Evolutionary conservation across 305 asterid genomes (phyloP).

Genomic region (Coffea humblotiana): DNA sequence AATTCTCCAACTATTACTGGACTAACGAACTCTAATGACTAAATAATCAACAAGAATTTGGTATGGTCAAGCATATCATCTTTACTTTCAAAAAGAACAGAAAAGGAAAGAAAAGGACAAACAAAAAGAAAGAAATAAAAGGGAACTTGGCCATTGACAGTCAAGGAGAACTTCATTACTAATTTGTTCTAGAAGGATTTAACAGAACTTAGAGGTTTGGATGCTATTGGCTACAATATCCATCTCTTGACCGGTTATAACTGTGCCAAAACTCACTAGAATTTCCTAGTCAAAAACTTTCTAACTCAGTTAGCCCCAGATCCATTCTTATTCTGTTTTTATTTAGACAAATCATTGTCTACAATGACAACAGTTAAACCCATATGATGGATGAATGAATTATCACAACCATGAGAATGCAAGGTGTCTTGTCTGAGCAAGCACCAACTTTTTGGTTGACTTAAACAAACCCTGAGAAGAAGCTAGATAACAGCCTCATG

Average conservation of each 20-base stretch:
- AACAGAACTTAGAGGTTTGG: neutral
- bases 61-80: neutral
- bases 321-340: neutral
- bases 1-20: too few species aligned
- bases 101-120: neutral
- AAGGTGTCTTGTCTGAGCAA: neutral
- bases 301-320: too few species aligned
- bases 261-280: neutral
- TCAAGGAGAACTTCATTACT: neutral
- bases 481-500: neutral
- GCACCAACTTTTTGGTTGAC: neutral
- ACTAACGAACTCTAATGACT: neutral
- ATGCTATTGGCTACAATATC: neutral
- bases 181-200: neutral
- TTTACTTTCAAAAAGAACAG: too few species aligned
- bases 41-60: neutral
- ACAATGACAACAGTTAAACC: neutral
- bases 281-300: neutral
- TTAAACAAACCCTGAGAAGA: neutral
- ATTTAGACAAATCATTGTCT: neutral
- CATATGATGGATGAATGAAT: neutral
- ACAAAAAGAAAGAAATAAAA: neutral
- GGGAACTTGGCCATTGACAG: neutral
- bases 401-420: conserved; percentile 1
- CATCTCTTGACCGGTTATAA: neutral